Base-by-base conservation (phyloP, 2,329 filamentous ascomycete species). In the Helicocarpus griseus region DNA sequence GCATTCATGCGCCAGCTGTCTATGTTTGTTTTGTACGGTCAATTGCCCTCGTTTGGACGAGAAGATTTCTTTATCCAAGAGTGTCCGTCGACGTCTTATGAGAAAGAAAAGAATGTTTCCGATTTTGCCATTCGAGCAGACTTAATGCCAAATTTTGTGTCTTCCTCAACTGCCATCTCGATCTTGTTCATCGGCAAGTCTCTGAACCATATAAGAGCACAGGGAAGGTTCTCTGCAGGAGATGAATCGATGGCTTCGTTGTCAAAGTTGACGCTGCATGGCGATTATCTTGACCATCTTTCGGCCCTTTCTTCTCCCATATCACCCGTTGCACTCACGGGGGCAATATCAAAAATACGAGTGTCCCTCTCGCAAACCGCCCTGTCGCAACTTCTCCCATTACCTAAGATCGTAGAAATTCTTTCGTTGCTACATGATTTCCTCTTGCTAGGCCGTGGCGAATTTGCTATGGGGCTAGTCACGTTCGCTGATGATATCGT, bases 131-230 rank as follows among this genome's bases (percentile, higher is more conserved):
- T 81, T 46, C 74, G 81, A 29, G 66, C 74, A 6, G 72, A 74
- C 17, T 69, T 94, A 5, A 67, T 95, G 2, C 93, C 93, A 0
- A 82, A 81, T 11, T 95, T 95, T 63, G 87, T 96, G 5, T 83
- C 83, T 0, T 67, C 79, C 0, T 72, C 83, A 4, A 87, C 88
- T 1, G 89, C 88, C 6, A 77, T 80, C 3, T 95, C 90, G 0
- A 88, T 97, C 65, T 73, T 96, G 4, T 96, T 96, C 63, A 85
- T 96, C 55, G 93, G 93, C 9, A 87, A 86, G 57, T 94, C 89
- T 0, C 73, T 97, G 44, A 89, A 94, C 59, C 87, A 95, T 58
- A 85, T 95, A 50, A 79, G 86, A 47, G 76, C 79, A 11, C 69
- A 71, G 46, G 66, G 68, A 8, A 69, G 68, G 28, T 60, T 61